phyloP scores from a whole-genome alignment of 352 stramenopile genomes.

The Globisporangium carolinianum region DNA sequence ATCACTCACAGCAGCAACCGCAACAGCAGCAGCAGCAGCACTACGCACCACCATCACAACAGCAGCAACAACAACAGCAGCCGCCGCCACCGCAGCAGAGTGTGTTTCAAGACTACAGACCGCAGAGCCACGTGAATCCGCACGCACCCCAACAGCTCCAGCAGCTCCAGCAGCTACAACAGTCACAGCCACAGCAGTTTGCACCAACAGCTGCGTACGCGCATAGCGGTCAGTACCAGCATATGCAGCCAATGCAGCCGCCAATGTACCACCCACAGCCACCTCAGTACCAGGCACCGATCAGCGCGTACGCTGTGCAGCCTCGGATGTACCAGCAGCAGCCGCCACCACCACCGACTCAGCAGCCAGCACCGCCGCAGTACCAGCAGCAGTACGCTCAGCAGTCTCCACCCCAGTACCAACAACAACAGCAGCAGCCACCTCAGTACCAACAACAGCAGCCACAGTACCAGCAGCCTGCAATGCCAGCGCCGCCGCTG shows the following conservation, averaged over 20 bases:
- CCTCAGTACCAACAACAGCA: slow-evolving; percentile 4
- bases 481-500: slow-evolving; percentile 1
- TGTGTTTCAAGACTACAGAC: slow-evolving; percentile 3
- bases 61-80: slow-evolving; percentile 3
- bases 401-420: background rate
- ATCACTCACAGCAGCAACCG: slow-evolving; percentile 11
- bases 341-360: background rate
- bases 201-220: background rate
- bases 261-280: background rate
- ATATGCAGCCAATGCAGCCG: background rate
- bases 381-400: slow-evolving; percentile 3
- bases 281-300: slow-evolving; percentile 8
- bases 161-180: background rate
- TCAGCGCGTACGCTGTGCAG: background rate
- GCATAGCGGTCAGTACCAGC: background rate
- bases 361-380: background rate
- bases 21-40: background rate
- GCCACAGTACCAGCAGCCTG: too few species aligned
- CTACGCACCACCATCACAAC: background rate
- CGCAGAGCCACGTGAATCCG: slow-evolving; percentile 1
- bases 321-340: slow-evolving; percentile 3
- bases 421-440: slow-evolving; percentile 3
- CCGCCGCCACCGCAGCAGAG: background rate
- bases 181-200: background rate
- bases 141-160: background rate